These are phyloP conservation scores for Crucihimalaya himalaica DNA, from an alignment of 345 rosid genomes.

Conservation along the genomic window DNA sequence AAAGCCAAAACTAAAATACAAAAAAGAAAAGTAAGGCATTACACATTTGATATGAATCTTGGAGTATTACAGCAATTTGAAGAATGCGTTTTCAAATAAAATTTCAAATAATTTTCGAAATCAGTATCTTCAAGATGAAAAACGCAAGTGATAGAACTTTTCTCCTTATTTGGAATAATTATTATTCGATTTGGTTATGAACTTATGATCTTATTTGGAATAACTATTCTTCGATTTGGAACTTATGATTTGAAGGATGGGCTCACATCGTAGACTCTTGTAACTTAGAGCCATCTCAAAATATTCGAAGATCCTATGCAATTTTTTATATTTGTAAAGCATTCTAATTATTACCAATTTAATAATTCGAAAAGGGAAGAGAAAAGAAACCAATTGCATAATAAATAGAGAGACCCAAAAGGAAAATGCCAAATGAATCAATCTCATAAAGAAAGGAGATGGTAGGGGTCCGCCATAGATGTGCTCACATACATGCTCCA, in stretches of 20 bases:
- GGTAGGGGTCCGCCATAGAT: slow-evolving; percentile 33
- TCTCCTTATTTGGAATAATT: neutral
- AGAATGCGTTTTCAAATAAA: neutral
- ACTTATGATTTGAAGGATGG: neutral
- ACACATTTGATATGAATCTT: neutral
- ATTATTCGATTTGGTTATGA: neutral
- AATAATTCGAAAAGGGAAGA: neutral
- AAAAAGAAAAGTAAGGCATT: neutral
- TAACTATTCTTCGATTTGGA: too few relatives aligned
- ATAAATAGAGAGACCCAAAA: slow-evolving; percentile 29
- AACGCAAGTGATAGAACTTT: neutral
- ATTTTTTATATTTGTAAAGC: neutral
- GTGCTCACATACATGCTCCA: slow-evolving; percentile 44
- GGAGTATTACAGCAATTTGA: neutral
- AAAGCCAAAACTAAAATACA: neutral
- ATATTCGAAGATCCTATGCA: neutral
- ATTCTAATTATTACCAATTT: neutral
- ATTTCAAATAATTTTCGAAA: neutral
- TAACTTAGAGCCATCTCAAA: neutral
- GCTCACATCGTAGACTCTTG: neutral
- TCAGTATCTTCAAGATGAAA: neutral
- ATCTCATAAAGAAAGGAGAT: slow-evolving; percentile 23
- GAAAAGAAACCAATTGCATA: slow-evolving; percentile 27
- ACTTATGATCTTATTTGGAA: neutral
- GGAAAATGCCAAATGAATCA: slow-evolving; percentile 42